Conservation (phyloP, 139 green algal genomes). For the Dunaliella primolecta region DNA sequence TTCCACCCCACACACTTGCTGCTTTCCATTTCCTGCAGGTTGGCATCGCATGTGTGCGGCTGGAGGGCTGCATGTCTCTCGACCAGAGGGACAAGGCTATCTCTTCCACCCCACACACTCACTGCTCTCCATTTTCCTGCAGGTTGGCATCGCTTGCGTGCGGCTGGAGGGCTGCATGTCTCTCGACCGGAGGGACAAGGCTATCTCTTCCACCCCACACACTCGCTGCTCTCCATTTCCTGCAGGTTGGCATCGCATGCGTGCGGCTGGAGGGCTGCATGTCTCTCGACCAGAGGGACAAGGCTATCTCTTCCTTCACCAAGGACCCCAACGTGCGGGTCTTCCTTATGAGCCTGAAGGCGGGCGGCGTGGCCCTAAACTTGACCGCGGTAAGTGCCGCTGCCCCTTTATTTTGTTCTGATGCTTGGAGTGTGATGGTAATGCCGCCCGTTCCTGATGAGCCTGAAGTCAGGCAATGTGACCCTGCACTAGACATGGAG, state of each 20-base stretch:
- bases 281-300: slow-evolving; percentile 69
- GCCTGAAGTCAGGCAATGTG: too few species aligned
- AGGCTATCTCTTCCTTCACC: slow-evolving; percentile 76
- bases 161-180: slow-evolving; percentile 59
- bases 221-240: too few species aligned
- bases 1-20: too few species aligned
- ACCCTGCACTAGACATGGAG: too few species aligned
- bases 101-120: too few species aligned
- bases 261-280: slow-evolving; percentile 85
- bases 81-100: too few species aligned
- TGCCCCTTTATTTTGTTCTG: too few species aligned
- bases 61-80: too few species aligned
- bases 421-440: too few species aligned
- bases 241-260: slow-evolving; percentile 70
- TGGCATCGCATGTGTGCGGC: too few species aligned
- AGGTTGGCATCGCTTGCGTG: neutral
- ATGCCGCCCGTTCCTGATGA: too few species aligned
- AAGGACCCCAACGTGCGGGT: slow-evolving; percentile 65
- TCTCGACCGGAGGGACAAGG: slow-evolving; percentile 66
- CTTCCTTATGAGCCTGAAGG: slow-evolving; percentile 85
- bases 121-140: neutral
- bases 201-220: slow-evolving; percentile 79
- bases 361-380: slow-evolving; percentile 84
- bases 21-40: too few species aligned
- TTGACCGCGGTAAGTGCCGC: slow-evolving; percentile 69